Base-by-base conservation (phyloP, 164 flowering plant species). In the Macadamia integrifolia region DNA sequence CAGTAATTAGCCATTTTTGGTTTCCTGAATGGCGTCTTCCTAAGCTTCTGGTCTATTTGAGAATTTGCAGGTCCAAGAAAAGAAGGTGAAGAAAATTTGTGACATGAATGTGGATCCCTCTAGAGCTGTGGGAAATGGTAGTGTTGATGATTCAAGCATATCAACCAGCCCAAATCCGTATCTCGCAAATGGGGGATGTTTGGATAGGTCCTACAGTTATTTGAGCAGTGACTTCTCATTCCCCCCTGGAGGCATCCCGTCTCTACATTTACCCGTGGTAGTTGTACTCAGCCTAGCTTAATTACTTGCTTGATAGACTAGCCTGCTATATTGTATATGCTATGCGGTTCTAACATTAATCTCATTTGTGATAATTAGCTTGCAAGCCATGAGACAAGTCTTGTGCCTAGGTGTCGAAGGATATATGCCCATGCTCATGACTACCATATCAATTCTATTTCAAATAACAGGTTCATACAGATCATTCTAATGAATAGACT, bases 371-470 rank as follows among this genome's bases (percentile, higher is more conserved):
- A 58, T 74, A 31, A 78, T 62, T 69, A 95, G 99, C 92, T 92
- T 50, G 76, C 92, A 18, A 87, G 90, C 86, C 83, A 82, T 46
- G 99, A 95, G 79, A 86, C 94, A 29, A 92, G 84, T 74, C 87
- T 87, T 70, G 69, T 83, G 59, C 86, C 99, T 44, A 85, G 98
- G 81, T 94, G 99, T 77, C 88, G 97, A 71, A 88, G 99, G 75
- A 88, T 90, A 32, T 95, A 95, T 83, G 98, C 99, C 57, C 98
- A 95, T 86, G 99, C 99, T 42, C 99, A 95, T 82, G 99, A 95
- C 82, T 95, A 95, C 73, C 99, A 95, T 77, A 95, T 95, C 74
- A 95, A 95, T 71, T 95, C 99, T 31, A 95, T 95, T 64, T 95
- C 99, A 72, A 92, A 82, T 81, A 95, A 92, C 87, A 95, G 99